Percentiles rank a stretch among this genome's conserved stretches.
Evolutionary conservation across 1,284 basidiomycete genomes (phyloP).

Genomic region (Anthracocystis walkeri): DNA sequence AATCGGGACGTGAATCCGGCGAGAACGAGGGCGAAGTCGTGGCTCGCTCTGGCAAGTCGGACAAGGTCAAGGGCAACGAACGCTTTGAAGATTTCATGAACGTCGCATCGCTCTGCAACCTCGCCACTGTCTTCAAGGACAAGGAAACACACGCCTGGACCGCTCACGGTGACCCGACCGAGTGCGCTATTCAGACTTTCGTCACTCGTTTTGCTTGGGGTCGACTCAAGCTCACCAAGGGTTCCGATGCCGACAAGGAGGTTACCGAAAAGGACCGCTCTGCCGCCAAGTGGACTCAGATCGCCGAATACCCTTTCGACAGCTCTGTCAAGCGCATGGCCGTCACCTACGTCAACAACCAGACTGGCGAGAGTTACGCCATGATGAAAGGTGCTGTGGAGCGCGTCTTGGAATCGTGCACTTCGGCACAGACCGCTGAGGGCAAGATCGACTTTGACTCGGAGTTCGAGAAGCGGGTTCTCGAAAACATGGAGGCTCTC

Average conservation of each 20-base stretch:
- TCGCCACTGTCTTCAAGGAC: conserved; percentile 68
- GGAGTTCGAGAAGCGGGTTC: conserved; percentile 44
- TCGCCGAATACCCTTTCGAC: conserved; percentile 72
- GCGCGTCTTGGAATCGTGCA: conserved; percentile 63
- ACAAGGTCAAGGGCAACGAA: conserved; percentile 52
- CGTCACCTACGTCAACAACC: conserved; percentile 70
- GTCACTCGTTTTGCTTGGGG: conserved; percentile 72
- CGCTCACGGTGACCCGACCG: conserved; percentile 78
- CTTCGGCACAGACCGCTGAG: conserved; percentile 56
- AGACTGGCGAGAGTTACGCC: conserved; percentile 55
- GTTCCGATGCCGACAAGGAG: conserved; percentile 43
- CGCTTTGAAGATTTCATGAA: conserved; percentile 60
- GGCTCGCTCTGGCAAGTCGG: conserved; percentile 55
- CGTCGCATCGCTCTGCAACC: conserved; percentile 68
- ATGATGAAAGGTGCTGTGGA: conserved; percentile 69
- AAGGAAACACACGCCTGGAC: conserved; percentile 73
- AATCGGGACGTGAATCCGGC: conserved; percentile 7
- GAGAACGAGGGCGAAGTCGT: conserved; percentile 70
- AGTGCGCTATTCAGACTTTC: conserved; percentile 76
- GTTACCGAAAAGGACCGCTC: conserved; percentile 41
- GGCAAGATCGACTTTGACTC: conserved; percentile 65
- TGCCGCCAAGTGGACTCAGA: conserved; percentile 58
- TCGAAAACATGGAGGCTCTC: conserved; percentile 65
- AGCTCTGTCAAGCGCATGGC: conserved; percentile 68
- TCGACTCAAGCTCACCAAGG: conserved; percentile 55